Conservation (phyloP, 306 rosid species). For the Trifolium pratense region DNA sequence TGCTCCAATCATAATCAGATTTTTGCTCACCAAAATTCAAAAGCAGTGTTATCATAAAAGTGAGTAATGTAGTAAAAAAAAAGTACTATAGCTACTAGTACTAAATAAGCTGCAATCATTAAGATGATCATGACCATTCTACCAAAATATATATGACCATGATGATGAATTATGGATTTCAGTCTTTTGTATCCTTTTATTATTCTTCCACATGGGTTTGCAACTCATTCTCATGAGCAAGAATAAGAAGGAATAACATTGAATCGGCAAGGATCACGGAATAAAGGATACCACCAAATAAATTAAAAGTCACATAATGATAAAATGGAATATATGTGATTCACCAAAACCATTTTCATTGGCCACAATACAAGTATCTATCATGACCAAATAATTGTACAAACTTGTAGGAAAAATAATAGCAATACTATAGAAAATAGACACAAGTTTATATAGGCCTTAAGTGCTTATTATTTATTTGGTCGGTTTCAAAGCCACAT, state of each 20-base stretch:
- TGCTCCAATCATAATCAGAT: neutral
- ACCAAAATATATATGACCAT: neutral
- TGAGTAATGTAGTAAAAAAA: neutral
- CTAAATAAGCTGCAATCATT: neutral
- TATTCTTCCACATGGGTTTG: conserved; percentile 12
- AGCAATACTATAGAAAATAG: neutral
- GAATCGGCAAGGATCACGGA: conserved; percentile 15
- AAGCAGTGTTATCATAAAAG: neutral
- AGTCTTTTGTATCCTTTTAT: neutral
- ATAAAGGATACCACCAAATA: conserved; percentile 22
- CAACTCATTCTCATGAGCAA: neutral
- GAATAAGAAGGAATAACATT: conserved; percentile 21
- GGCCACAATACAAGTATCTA: conserved; percentile 3
- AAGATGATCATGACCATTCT: too few relatives aligned
- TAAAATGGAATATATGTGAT: conserved; percentile 25
- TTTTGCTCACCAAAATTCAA: neutral
- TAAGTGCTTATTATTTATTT: conserved; percentile 30
- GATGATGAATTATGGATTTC: neutral
- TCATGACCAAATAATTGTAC: conserved; percentile 37
- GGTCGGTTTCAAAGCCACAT: conserved; percentile 39
- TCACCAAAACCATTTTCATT: conserved; percentile 28
- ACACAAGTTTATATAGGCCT: conserved; percentile 2
- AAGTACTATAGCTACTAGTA: too few relatives aligned
- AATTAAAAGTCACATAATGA: conserved; percentile 3
- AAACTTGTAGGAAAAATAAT: neutral